Conservation (phyloP, 768 basidiomycete species). For the Mycena latifolia region DNA sequence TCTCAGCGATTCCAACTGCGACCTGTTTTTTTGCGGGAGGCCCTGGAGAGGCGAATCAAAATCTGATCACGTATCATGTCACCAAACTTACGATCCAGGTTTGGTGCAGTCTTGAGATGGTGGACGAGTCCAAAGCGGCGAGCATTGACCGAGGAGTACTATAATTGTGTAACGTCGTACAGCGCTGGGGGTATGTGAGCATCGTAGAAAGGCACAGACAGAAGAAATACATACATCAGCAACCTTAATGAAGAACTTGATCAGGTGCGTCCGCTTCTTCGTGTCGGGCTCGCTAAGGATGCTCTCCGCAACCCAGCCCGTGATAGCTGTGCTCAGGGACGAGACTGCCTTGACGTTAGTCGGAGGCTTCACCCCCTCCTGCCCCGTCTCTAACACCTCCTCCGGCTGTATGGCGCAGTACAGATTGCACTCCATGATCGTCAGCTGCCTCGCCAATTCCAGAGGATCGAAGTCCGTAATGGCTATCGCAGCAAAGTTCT, state of each 20-base stretch:
- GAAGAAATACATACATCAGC: conserved; percentile 75
- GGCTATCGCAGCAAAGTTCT: conserved; percentile 69
- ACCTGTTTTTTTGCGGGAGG: conserved; percentile 86
- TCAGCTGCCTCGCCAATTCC: conserved; percentile 94
- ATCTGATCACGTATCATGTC: neutral
- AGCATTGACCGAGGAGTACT: conserved; percentile 94
- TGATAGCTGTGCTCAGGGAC: conserved; percentile 91
- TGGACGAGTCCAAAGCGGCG: conserved; percentile 95
- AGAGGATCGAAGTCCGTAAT: conserved; percentile 94
- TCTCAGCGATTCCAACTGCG: conserved; percentile 82
- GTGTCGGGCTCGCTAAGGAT: conserved; percentile 92
- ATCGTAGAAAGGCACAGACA: conserved; percentile 12
- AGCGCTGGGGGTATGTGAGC: conserved; percentile 70
- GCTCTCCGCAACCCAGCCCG: conserved; percentile 96
- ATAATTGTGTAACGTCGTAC: conserved; percentile 86
- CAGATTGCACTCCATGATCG: conserved; percentile 91
- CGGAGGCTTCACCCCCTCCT: conserved; percentile 73
- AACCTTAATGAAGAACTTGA: conserved; percentile 96
- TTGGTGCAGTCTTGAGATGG: conserved; percentile 90
- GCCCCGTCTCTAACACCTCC: conserved; percentile 88
- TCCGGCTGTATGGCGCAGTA: conserved; percentile 90
- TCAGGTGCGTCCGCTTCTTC: conserved; percentile 80
- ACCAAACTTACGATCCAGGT: conserved; percentile 86
- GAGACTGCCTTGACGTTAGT: conserved; percentile 87
- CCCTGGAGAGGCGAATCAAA: conserved; percentile 60